These are phyloP conservation scores for Dalbergia oliveri DNA, from an alignment of 306 rosid genomes.

Conservation along the genomic window DNA sequence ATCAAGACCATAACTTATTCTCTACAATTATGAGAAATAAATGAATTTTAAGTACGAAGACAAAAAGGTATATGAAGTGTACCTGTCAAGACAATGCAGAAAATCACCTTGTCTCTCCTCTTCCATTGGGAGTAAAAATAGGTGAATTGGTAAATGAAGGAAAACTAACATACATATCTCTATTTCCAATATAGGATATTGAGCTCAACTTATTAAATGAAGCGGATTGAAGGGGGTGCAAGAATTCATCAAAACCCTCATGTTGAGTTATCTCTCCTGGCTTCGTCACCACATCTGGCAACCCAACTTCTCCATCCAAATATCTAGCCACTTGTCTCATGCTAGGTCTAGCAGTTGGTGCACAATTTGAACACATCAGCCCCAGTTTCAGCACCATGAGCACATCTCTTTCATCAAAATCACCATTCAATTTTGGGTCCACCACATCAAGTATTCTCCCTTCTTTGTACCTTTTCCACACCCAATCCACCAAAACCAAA, in stretches of 20 bases:
- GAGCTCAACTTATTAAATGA: conserved; percentile 54
- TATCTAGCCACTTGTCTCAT: conserved; percentile 69
- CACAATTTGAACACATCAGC: conserved; percentile 66
- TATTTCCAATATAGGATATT: conserved; percentile 39
- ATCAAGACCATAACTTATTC: conserved; percentile 1
- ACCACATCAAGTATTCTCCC: conserved; percentile 60
- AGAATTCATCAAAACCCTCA: conserved; percentile 70
- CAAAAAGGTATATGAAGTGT: not conserved
- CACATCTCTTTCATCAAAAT: conserved; percentile 53
- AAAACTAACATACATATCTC: conserved; percentile 48
- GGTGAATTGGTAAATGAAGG: conserved; percentile 56
- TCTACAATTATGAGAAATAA: conserved; percentile 5
- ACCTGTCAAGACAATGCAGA: not conserved
- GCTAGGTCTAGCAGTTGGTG: conserved; percentile 59
- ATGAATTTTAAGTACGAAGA: not conserved
- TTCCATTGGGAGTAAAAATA: conserved; percentile 42
- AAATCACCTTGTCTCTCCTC: conserved; percentile 50
- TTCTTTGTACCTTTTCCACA: conserved; percentile 67
- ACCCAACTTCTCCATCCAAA: conserved; percentile 65
- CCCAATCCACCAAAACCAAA: conserved; percentile 75
- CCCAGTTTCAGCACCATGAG: conserved; percentile 72
- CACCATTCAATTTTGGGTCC: conserved; percentile 60
- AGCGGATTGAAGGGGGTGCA: conserved; percentile 61
- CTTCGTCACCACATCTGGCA: conserved; percentile 53
- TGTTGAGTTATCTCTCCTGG: conserved; percentile 38